Evolutionary conservation across 2,329 filamentous ascomycete genomes (phyloP), one percentile per base, ranked within the genome.

Genomic region (Fusarium sp.): DNA sequence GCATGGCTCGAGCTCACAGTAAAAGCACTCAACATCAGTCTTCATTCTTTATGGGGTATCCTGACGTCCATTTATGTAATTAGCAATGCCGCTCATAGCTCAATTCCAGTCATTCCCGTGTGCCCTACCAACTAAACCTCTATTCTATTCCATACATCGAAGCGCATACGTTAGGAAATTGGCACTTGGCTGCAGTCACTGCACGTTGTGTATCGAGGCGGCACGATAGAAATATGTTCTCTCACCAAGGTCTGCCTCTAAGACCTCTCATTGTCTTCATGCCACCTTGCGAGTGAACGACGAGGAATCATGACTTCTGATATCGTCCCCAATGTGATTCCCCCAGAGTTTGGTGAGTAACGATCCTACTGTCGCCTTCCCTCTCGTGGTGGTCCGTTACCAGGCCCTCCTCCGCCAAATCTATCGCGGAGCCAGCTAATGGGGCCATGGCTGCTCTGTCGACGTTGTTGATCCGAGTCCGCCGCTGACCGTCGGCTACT

Each of bases 351-450:
- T 61, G 65, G 47, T 37, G 69, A 64, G 62, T 64, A 60, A 58
- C 60, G 37, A 32, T 63, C 65, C 77, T 80, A 81, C 54, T 75
- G 70, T 49, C 77, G 78, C 53, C 76, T 74, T 64, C 76, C 77
- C 30, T 81, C 80, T 25, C 80, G 78, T 33, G 77, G 75, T 19
- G 79, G 73, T 32, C 79, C 77, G 42, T 76, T 74, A 11, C 71
- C 69, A 18, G 77, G 76, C 21, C 78, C 77, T 62, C 79, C 77
- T 61, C 79, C 77, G 9, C 80, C 72, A 38, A 87, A 85, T 43
- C 81, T 82, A 47, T 83, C 83, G 52, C 85, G 82, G 25, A 87
- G 73, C 86, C 86, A 87, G 64, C 80, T 79, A 3, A 86, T 72
- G 37, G 85, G 82, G 6, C 83, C 82, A 43, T 79, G 75, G 7